A percentile compares a stretch with the other conserved stretches of the same genome.
Evolutionary conservation across 2,329 filamentous ascomycete species (phyloP).

Genomic region (Akanthomyces muscarius): DNA sequence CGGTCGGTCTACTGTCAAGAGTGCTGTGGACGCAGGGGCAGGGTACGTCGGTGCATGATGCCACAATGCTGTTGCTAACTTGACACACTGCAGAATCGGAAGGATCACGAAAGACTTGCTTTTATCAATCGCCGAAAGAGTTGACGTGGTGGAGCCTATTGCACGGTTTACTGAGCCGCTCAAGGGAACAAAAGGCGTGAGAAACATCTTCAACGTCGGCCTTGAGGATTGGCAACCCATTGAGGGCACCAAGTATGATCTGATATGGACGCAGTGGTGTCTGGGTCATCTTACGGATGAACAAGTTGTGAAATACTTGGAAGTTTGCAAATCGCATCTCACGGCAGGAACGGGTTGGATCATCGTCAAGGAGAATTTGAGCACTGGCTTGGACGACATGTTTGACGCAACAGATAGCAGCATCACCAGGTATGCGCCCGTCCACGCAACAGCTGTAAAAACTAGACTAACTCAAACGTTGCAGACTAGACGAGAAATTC

Average conservation of each 20-base stretch:
- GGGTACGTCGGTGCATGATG: constrained; percentile 28
- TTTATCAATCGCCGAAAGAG: constrained; percentile 59
- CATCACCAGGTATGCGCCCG: constrained; percentile 57
- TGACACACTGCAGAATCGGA: constrained; percentile 58
- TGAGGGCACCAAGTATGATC: constrained; percentile 47
- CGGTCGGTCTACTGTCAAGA: constrained; percentile 28
- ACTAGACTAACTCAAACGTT: background rate
- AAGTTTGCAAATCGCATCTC: constrained; percentile 49
- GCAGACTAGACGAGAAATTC: constrained; percentile 68
- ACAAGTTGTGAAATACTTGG: constrained; percentile 65
- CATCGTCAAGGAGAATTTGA: constrained; percentile 64
- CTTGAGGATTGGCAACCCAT: constrained; percentile 64
- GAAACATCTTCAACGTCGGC: constrained; percentile 65
- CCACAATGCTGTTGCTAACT: background rate
- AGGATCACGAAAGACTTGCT: constrained; percentile 76
- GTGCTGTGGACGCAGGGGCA: constrained; percentile 37
- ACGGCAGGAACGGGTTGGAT: constrained; percentile 30
- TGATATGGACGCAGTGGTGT: constrained; percentile 18
- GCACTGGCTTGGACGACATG: constrained; percentile 54
- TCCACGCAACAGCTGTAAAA: too few relatives aligned
- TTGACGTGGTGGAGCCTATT: constrained; percentile 85
- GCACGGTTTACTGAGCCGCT: constrained; percentile 72
- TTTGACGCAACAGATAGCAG: constrained; percentile 75
- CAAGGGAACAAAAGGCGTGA: constrained; percentile 51
- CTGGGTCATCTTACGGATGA: constrained; percentile 73